phyloP scores from a whole-genome alignment of 2,329 filamentous ascomycete species.

The Botrytis elliptica region DNA sequence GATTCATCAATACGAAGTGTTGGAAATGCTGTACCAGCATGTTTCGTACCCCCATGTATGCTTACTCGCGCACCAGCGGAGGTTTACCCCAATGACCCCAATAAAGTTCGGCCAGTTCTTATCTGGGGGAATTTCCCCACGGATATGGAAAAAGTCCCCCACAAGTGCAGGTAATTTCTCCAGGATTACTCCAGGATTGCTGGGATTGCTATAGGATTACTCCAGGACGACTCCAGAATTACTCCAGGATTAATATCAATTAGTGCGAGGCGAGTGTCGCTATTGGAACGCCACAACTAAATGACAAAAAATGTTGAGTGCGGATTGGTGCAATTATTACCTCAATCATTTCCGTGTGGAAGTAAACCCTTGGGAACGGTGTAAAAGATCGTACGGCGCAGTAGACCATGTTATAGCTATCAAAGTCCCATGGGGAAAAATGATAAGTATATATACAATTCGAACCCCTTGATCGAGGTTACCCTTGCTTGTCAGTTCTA shows the following conservation, averaged over 20 bases:
- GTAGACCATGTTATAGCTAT: slow-evolving; percentile 1
- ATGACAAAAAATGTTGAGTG: not conserved
- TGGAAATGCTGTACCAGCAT: not conserved
- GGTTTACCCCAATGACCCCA: slow-evolving; percentile 1
- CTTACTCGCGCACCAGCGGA: not conserved
- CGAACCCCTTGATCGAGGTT: not conserved
- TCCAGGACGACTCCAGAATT: not conserved
- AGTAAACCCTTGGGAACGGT: not conserved
- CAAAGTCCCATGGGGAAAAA: not conserved
- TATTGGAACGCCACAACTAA: slow-evolving; percentile 5
- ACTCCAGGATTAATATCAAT: not conserved
- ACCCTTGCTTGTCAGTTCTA: not conserved
- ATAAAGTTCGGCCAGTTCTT: not conserved
- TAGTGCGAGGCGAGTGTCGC: not conserved
- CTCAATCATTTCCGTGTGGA: slow-evolving; percentile 16
- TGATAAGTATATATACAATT: not conserved
- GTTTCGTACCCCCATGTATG: not conserved
- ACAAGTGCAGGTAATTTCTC: slow-evolving; percentile 13
- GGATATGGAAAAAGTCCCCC: not conserved
- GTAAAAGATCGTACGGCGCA: slow-evolving; percentile 1
- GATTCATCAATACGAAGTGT: not conserved
- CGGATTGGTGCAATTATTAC: slow-evolving; percentile 20
- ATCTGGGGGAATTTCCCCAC: slow-evolving; percentile 18
- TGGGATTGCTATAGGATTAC: not conserved
- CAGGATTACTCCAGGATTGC: slow-evolving; percentile 6